These are phyloP conservation scores for Pleodorina starrii DNA, from an alignment of 139 green algal species.

Conservation along the genomic window DNA sequence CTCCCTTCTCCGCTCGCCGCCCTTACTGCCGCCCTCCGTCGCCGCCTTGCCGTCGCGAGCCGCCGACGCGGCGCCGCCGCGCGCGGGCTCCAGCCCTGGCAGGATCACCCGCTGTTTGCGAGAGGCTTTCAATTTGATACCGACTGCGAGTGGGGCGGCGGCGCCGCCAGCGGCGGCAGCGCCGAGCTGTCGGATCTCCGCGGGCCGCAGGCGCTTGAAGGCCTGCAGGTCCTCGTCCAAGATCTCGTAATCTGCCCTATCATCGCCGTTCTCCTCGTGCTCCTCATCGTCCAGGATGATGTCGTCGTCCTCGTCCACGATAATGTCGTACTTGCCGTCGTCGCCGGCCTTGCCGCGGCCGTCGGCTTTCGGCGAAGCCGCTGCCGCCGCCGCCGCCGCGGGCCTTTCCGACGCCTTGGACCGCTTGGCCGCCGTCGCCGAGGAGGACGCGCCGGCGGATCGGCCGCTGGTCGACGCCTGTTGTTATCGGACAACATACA, in stretches of 20 bases:
- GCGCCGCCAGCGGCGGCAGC: background rate
- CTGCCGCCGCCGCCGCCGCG: too few species aligned
- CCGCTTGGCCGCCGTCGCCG: background rate
- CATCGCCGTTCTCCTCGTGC: conserved; percentile 48
- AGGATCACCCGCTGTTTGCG: background rate
- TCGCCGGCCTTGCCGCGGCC: background rate
- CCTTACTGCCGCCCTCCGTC: too few species aligned
- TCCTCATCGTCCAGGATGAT: conserved; percentile 46
- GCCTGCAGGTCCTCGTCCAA: conserved; percentile 52
- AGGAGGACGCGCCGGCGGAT: background rate
- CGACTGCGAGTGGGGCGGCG: background rate
- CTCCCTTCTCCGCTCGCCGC: too few species aligned
- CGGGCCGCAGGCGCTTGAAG: conserved; percentile 34
- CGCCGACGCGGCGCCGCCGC: background rate
- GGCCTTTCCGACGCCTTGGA: background rate
- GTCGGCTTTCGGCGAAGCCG: too few species aligned
- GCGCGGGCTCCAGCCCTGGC: background rate
- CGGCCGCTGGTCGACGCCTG: conserved; percentile 33
- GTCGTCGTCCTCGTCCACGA: conserved; percentile 48
- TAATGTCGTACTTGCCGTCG: background rate
- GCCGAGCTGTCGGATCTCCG: background rate
- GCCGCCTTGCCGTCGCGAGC: too few species aligned
- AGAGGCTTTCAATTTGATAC: background rate
- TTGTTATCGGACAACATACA: background rate
- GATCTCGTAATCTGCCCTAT: conserved; percentile 42